Conservation (phyloP, 1,139 yeast genomes). For the Lodderomyces orthopsilosis region DNA sequence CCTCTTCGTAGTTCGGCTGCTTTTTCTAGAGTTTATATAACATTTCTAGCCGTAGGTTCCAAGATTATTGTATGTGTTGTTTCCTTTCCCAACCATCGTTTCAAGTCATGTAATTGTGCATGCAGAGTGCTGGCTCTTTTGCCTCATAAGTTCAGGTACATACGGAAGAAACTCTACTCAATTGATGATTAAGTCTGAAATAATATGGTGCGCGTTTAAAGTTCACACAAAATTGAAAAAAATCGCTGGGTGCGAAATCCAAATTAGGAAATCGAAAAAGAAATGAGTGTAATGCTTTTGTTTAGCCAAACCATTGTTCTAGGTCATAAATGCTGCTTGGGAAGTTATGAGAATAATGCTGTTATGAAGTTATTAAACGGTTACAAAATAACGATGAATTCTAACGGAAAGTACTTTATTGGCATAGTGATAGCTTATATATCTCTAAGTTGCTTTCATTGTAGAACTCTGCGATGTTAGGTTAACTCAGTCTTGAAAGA, state of each 20-base stretch:
- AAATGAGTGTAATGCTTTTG: neutral
- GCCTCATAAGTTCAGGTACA: conserved; percentile 1
- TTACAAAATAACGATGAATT: too few relatives aligned
- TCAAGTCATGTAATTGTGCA: neutral
- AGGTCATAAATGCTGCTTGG: too few relatives aligned
- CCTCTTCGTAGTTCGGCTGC: neutral
- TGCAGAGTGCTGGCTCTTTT: conserved; percentile 6
- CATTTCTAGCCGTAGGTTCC: neutral
- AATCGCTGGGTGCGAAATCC: conserved; percentile 22
- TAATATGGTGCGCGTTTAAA: neutral
- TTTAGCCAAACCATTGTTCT: neutral
- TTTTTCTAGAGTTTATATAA: neutral
- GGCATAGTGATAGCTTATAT: too few relatives aligned
- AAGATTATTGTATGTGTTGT: neutral
- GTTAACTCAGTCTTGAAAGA: too few relatives aligned
- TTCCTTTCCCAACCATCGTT: neutral
- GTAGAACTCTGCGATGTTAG: too few relatives aligned
- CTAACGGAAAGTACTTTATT: too few relatives aligned
- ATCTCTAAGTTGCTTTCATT: too few relatives aligned
- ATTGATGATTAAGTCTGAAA: neutral
- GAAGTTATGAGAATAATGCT: too few relatives aligned
- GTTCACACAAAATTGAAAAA: conserved; percentile 7
- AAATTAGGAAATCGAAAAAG: conserved; percentile 5
- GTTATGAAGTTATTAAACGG: too few relatives aligned
- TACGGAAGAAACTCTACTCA: neutral